Percentiles rank a stretch among this genome's conserved stretches.
phyloP scores from a whole-genome alignment of 306 rosid species.

The Prunus fruticosa region DNA sequence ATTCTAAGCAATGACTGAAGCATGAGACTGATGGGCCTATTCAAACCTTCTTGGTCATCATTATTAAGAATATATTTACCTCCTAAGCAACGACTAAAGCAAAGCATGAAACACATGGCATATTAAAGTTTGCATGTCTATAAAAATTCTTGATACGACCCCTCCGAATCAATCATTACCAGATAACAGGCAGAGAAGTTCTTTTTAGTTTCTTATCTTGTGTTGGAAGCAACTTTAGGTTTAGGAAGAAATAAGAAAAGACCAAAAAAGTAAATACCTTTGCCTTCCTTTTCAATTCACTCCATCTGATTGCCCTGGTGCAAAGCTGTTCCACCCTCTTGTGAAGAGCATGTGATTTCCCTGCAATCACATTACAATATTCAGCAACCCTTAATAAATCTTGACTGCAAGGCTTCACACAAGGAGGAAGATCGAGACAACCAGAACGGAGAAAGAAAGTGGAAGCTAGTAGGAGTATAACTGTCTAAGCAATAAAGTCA shows the following conservation, averaged over 20 bases:
- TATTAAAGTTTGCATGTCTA: neutral
- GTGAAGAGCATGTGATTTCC: slow-evolving; percentile 68
- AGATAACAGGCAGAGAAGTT: neutral
- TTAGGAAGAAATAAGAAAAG: neutral
- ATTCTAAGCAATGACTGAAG: neutral
- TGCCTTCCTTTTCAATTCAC: slow-evolving; percentile 47
- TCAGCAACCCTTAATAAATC: neutral
- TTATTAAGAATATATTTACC: neutral
- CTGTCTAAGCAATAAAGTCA: neutral
- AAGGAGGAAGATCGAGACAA: neutral
- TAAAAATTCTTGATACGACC: neutral
- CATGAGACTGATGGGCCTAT: neutral
- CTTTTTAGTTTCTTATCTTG: neutral
- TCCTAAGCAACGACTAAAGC: neutral
- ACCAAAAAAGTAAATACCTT: slow-evolving; percentile 31
- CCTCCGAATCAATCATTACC: neutral
- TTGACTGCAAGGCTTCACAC: neutral
- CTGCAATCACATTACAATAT: slow-evolving; percentile 30
- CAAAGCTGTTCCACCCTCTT: slow-evolving; percentile 63
- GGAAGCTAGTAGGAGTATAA: neutral
- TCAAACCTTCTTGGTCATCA: neutral
- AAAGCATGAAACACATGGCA: neutral
- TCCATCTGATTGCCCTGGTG: slow-evolving; percentile 63
- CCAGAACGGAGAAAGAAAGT: neutral
- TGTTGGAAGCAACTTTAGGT: neutral